These are phyloP conservation scores for Stellera chamaejasme DNA, from an alignment of 345 rosid species.

Conservation along the genomic window DNA sequence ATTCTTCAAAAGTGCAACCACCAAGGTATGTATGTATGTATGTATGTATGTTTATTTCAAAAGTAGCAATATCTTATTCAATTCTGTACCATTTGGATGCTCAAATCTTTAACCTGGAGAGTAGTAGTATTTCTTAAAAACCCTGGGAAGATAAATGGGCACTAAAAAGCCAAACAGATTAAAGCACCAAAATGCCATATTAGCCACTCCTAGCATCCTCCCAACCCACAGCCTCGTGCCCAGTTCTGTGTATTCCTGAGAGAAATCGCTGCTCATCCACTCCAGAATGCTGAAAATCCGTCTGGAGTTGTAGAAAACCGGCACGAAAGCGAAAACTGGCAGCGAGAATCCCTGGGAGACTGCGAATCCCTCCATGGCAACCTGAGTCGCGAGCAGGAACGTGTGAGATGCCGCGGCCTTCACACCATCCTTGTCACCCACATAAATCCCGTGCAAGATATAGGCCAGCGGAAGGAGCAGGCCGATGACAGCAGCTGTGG, in stretches of 20 bases:
- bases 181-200: slow-evolving; percentile 75
- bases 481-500: slow-evolving; percentile 45
- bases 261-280: slow-evolving; percentile 54
- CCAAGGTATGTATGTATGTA: slow-evolving; percentile 1
- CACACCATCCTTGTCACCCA: slow-evolving; percentile 63
- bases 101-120: slow-evolving; percentile 6
- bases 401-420: slow-evolving; percentile 76
- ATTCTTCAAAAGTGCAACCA: slow-evolving; percentile 28
- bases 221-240: slow-evolving; percentile 49
- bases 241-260: slow-evolving; percentile 21
- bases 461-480: slow-evolving; percentile 58
- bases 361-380: slow-evolving; percentile 84
- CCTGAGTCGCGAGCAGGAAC: slow-evolving; percentile 67
- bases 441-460: slow-evolving; percentile 63
- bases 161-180: slow-evolving; percentile 80
- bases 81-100: background rate
- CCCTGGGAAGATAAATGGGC: slow-evolving; percentile 77
- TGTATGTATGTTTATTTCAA: no score
- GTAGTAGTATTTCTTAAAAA: slow-evolving; percentile 60
- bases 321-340: slow-evolving; percentile 68
- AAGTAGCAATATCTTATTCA: no score
- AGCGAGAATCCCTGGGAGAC: slow-evolving; percentile 50
- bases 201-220: slow-evolving; percentile 53
- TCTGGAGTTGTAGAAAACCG: slow-evolving; percentile 65
- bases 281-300: slow-evolving; percentile 55